Base-by-base conservation (phyloP, 768 basidiomycete species). In the Phylloporus rhodoxanthus region DNA sequence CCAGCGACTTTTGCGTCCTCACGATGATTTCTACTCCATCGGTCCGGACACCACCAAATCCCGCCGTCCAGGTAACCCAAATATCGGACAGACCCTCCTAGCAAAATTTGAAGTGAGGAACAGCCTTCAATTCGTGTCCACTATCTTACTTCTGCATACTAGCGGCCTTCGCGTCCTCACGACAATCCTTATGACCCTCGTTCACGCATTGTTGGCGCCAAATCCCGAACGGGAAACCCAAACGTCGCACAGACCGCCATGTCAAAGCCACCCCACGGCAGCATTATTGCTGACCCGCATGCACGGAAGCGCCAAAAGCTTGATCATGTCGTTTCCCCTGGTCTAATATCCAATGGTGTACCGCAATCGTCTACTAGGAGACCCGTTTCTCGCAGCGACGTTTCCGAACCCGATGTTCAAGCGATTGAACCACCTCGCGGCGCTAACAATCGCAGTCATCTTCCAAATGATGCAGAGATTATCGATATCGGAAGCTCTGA, bases 381-480 rank as follows among this genome's bases (percentile, higher is more conserved):
- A 19, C n/a, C 26, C 14, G 15, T 14, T 43, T 2, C 39, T 41
- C 38, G 37, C 14, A n/a, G 10, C 33, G 43, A 17, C 23, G 43
- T 42, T 26, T 50, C 39, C 13, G 62, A 64, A 41, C 26, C 53
- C 9, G 68, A 64, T 29, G 37, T 69, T 17, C 66, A 62, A 46
- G 47, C 50, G 19, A 45, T 58, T 20, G 43, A 52, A 28, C 34
- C 41, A 7, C 50, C 52, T 39, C 36, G 21, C 23, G 6, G 37
- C 17, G 26, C 29, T 20, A 48, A 34, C 28, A 36, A 20, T 29
- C 51, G 30, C 14, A 41, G 10, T 8, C 39, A 47, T 39, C 25
- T 40, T 19, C 29, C 43, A n/a, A 56, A 58, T 8, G 50, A 57
- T 29, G 51, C 53, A 15, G 58, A 66, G n/a, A 51, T 54, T 21